phyloP scores from a whole-genome alignment of 208 protist genomes.

The Wallacemonas sp. region DNA sequence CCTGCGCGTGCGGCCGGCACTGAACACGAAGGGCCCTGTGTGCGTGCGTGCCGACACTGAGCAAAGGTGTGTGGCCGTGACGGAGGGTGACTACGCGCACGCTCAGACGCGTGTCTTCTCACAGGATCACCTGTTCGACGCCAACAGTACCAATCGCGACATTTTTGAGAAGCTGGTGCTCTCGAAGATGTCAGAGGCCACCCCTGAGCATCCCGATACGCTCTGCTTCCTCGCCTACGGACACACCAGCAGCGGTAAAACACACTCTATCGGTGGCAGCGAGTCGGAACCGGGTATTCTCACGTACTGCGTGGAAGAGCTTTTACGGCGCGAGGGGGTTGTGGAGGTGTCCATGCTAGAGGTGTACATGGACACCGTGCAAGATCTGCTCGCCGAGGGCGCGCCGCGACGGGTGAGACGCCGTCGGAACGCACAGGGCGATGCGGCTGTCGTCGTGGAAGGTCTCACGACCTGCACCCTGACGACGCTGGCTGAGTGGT shows the following conservation, averaged over 20 bases:
- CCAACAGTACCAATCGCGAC: constrained; percentile 41
- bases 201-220: constrained; percentile 61
- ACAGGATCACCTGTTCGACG: constrained; percentile 41
- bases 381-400: constrained; percentile 76
- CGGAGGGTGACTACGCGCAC: constrained; percentile 13
- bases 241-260: constrained; percentile 90
- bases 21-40: constrained; percentile 5
- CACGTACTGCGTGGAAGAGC: constrained; percentile 58
- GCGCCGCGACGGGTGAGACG: constrained; percentile 55
- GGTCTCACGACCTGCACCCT: constrained; percentile 63
- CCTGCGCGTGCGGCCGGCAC: constrained; percentile 53
- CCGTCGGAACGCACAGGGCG: constrained; percentile 18
- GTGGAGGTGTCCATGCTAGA: constrained; percentile 88
- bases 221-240: constrained; percentile 88
- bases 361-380: constrained; percentile 80
- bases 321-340: constrained; percentile 65
- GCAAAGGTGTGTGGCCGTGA: constrained; percentile 15
- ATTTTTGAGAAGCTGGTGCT: constrained; percentile 69
- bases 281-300: constrained; percentile 69
- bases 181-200: constrained; percentile 46
- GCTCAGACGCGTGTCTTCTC: constrained; percentile 23
- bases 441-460: constrained; percentile 62
- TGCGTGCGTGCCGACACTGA: constrained; percentile 40
- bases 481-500: constrained; percentile 65
- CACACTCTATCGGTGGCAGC: constrained; percentile 77